Evolutionary conservation across 352 stramenopile species (phyloP), one percentile per base, ranked within the genome.

Genomic region (Globisporangium rhizosaccharum): DNA sequence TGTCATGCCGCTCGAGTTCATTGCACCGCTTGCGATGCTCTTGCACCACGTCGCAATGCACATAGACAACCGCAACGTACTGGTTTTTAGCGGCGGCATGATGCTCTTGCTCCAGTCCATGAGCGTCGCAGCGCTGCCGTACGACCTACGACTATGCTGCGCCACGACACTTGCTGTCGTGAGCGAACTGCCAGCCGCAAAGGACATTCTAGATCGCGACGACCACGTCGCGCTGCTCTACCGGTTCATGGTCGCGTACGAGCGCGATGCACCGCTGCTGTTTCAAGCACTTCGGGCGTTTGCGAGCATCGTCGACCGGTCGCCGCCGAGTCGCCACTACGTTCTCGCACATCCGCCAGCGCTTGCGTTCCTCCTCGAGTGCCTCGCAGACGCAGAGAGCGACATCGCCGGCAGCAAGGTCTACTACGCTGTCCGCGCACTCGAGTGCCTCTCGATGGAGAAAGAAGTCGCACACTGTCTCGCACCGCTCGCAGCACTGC

Each of bases 391-490:
- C 25, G 67, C 61, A 4, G 46, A 54, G 11, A 54, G 60, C 8
- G 54, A 62, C 51, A 37, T 20, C 2, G 41, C 50, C 39, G 59
- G 60, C 10, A 69, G 72, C 42, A 73, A 70, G 51, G 30, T 88
- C 7, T 59, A 73, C 28, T 77, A 75, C 25, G 62, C 75, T 0
- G 79, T 88, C 63, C 73, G 72, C 23, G 64, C 65, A 2, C 64
- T 90, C 7, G 66, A 82, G 51, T 84, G 76, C 41, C 62, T 90
- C 20, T 83, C 79, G 11, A 85, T 68, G 25, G 77, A 90, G n/a
- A 53, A 75, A 11, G 57, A 75, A 56, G 71, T 77, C 5, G 75
- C 80, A 0, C 46, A 61, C 2, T 50, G 47, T 0, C 61, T 90
- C 23, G 57, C 77, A 12, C 17, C 52, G 5, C 51, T 84, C 8